Conservation (phyloP, 2,329 filamentous ascomycete species). For the Ascomycota sp. region DNA sequence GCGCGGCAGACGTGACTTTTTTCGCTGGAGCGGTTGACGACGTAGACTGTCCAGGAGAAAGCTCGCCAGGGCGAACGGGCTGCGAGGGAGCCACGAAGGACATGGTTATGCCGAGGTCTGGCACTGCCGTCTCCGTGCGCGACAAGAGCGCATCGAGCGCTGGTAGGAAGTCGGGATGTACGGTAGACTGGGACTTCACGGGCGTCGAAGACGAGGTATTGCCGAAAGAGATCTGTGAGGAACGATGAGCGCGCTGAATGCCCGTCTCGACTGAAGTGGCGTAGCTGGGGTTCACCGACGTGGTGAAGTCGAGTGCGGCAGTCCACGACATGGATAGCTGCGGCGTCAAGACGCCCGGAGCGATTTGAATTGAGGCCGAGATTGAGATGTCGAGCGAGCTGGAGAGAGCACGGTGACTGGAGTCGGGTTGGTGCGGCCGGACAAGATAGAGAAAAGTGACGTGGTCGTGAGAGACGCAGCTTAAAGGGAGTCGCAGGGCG, state of each 20-base stretch:
- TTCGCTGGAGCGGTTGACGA: conserved; percentile 47
- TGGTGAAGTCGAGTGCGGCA: conserved; percentile 47
- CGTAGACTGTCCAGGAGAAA: conserved; percentile 52
- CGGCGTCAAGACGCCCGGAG: conserved; percentile 37
- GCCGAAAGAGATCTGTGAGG: conserved; percentile 41
- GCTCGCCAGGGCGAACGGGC: conserved; percentile 39
- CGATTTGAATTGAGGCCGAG: conserved; percentile 33
- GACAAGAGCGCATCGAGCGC: conserved; percentile 30
- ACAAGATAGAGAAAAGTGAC: conserved; percentile 56
- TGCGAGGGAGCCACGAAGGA: conserved; percentile 44
- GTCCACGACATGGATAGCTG: conserved; percentile 46
- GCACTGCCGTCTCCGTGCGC: conserved; percentile 24
- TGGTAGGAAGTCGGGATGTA: conserved; percentile 38
- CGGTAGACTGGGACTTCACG: conserved; percentile 35
- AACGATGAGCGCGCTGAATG: conserved; percentile 40
- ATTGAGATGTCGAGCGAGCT: conserved; percentile 39
- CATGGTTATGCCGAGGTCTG: conserved; percentile 52
- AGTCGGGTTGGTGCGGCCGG: conserved; percentile 26
- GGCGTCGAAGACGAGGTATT: conserved; percentile 31
- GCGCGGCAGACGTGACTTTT: conserved; percentile 24
- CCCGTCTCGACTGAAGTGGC: conserved; percentile 30
- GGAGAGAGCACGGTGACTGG: conserved; percentile 22
- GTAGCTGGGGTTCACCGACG: conserved; percentile 42
- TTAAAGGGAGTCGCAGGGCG: conserved; percentile 30
- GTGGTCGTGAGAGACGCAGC: conserved; percentile 52